Evolutionary conservation across 2,329 filamentous ascomycete species (phyloP).

Genomic region (Apiospora koreana): DNA sequence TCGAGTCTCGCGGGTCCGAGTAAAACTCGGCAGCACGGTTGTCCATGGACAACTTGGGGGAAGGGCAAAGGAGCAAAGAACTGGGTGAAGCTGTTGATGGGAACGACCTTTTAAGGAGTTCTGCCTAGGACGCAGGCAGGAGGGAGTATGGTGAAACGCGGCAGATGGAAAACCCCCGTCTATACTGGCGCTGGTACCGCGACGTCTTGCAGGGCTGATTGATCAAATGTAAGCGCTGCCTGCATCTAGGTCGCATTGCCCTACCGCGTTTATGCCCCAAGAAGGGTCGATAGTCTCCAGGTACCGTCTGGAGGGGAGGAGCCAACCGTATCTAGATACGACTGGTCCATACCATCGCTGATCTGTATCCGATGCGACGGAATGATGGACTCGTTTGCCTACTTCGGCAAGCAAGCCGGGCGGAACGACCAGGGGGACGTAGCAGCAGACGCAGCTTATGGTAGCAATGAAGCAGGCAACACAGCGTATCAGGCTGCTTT

Average conservation of each 20-base stretch:
- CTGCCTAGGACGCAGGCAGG: background rate
- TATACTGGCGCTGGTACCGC: background rate
- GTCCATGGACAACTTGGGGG: background rate
- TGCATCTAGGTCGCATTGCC: background rate
- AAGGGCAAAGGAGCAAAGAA: background rate
- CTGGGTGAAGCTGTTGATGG: background rate
- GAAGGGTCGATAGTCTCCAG: background rate
- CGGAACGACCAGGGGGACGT: background rate
- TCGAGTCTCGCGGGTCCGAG: background rate
- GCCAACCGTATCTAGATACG: background rate
- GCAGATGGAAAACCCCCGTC: background rate
- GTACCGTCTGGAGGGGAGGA: background rate
- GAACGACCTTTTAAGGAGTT: background rate
- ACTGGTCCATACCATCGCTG: background rate
- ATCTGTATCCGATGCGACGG: background rate
- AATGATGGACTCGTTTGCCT: background rate
- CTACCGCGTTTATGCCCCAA: background rate
- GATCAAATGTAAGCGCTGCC: constrained; percentile 3
- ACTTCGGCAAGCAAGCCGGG: background rate
- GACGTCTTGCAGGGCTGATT: background rate
- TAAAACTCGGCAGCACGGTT: constrained; percentile 17
- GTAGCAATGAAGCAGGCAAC: background rate
- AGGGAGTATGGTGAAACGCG: background rate
- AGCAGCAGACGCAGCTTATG: background rate
- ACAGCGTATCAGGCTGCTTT: background rate